Conservation (phyloP, 495 filamentous ascomycete species). For the Hypoxylon fragiforme region DNA sequence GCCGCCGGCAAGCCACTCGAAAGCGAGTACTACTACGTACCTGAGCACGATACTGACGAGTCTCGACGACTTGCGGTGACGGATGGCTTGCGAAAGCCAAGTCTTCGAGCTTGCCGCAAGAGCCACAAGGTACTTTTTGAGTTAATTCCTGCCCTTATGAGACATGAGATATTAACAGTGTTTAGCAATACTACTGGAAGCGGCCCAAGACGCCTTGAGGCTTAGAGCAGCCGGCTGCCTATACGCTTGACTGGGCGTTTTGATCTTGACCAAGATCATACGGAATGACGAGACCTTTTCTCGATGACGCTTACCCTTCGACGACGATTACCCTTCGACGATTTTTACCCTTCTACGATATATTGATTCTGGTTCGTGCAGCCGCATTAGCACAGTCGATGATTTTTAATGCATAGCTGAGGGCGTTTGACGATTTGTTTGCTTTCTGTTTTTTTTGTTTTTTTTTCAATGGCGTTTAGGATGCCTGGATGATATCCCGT, state of each 20-base stretch:
- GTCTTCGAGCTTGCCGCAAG: conserved; percentile 84
- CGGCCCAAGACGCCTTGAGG: conserved; percentile 63
- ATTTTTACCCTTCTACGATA: conserved; percentile 7
- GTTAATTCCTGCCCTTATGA: neutral
- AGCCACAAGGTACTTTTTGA: conserved; percentile 81
- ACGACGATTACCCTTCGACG: neutral
- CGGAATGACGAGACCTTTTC: too few species aligned
- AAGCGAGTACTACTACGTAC: conserved; percentile 97
- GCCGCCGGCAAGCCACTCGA: conserved; percentile 92
- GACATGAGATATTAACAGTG: conserved; percentile 20
- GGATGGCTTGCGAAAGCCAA: conserved; percentile 81
- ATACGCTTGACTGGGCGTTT: too few species aligned
- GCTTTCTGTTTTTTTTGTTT: conserved; percentile 6
- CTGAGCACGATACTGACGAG: conserved; percentile 82
- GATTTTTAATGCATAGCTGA: conserved; percentile 32
- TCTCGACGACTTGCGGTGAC: conserved; percentile 81
- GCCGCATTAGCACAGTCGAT: conserved; percentile 18
- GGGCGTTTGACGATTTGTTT: conserved; percentile 32
- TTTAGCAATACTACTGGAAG: conserved; percentile 92
- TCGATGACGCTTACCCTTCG: neutral
- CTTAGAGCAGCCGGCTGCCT: conserved; percentile 8
- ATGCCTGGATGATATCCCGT: conserved; percentile 25
- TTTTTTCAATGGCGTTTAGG: conserved; percentile 22
- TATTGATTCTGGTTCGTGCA: conserved; percentile 1
- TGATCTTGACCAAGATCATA: too few species aligned